Evolutionary conservation across 306 rosid genomes (phyloP).

Genomic region (Prunus mume): DNA sequence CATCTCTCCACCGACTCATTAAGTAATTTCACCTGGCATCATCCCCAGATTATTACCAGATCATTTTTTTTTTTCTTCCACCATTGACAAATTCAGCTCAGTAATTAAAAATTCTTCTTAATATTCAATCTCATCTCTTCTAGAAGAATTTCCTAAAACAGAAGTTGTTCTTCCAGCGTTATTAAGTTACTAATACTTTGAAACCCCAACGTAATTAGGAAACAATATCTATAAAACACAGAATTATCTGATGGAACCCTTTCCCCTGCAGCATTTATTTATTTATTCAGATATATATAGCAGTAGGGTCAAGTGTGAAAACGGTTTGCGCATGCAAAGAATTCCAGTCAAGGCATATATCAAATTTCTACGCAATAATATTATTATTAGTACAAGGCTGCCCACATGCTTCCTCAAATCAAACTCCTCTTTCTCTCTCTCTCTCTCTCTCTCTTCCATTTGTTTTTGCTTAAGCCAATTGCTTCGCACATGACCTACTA

Average conservation of each 20-base stretch:
- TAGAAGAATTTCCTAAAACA: too few relatives aligned
- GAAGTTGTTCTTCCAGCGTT: too few relatives aligned
- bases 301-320: conserved; percentile 7
- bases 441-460: not conserved
- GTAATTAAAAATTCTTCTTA: too few relatives aligned
- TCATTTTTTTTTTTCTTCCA: too few relatives aligned
- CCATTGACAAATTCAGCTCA: too few relatives aligned
- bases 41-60: too few relatives aligned
- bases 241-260: not conserved
- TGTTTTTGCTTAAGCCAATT: not conserved
- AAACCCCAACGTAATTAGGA: too few relatives aligned
- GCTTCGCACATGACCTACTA: not conserved
- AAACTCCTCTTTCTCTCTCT: not conserved
- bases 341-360: not conserved
- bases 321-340: not conserved
- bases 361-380: not conserved
- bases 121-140: too few relatives aligned
- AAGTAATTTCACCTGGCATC: too few relatives aligned
- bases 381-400: not conserved
- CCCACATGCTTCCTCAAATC: not conserved
- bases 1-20: too few relatives aligned
- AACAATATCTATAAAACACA: not conserved
- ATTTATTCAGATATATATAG: not conserved
- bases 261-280: not conserved
- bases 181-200: too few relatives aligned